Base-by-base conservation (phyloP, 345 rosid species). In the Melaleuca alternifolia region DNA sequence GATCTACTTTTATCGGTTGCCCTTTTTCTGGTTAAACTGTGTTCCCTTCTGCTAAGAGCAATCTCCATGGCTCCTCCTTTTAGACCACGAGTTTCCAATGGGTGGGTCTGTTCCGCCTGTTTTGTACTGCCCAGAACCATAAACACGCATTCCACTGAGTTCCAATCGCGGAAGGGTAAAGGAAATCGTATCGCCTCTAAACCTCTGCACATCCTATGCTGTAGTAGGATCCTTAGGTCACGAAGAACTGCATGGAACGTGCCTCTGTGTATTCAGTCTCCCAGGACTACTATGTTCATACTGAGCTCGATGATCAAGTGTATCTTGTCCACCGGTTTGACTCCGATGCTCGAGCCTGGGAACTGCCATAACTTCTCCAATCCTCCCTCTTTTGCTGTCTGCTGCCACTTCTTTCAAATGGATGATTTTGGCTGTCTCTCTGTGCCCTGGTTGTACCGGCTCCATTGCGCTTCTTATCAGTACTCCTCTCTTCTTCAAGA, bases 401-500 rank as follows among this genome's bases (percentile, higher is more conserved):
- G 89, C 84, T 89, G 86, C 90, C 86, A 21, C 88, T 91, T 85
- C 93, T 90, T 76, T 93, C 95, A 83, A 88, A 93, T 61, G 95
- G 93, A 92, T 91, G 88, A 85, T 87, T 90, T 86, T 86, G 91
- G 62, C 86, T 86, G 84, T 94, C 95, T 84, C 89, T 76, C 16
- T 90, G 90, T 33, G 91, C 88, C 92, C 94, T 92, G 77, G 90
- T 87, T 61, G 94, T 65, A 89, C 91, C 90, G 89, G 88, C 87
- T 90, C 92, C 99, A 20, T 89, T 89, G 77, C 83, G 91, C 87
- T 92, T 95, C 92, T 92, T 98, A 88, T 89, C 94, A 3, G 91
- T 87, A 84, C 87, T 93, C 91, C 86, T 90, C 91, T 94, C 98
- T 92, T 96, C 99, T 87, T 96, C 99, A 54, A 90, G 90, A 92